A percentile compares a stretch with the other conserved stretches of the same genome.
Conservation (phyloP, 805 yeast species). For the Candida arabinofermentans region DNA sequence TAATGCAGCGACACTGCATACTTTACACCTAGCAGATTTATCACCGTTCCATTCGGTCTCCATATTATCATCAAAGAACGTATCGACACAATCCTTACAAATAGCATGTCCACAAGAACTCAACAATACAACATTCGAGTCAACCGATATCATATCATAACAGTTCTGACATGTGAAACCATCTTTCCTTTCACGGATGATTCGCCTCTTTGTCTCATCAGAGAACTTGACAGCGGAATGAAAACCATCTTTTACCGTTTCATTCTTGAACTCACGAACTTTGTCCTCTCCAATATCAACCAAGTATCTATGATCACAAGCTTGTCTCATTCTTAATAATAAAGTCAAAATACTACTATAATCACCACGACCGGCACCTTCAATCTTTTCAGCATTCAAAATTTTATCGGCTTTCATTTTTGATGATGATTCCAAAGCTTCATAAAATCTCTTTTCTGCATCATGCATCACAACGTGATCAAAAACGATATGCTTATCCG, state of each 20-base stretch:
- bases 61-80: conserved; percentile 43
- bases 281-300: conserved; percentile 57
- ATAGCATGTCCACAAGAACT: conserved; percentile 73
- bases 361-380: conserved; percentile 22
- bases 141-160: conserved; percentile 45
- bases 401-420: conserved; percentile 48
- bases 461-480: conserved; percentile 47
- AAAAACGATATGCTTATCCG: conserved; percentile 51
- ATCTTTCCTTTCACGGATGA: conserved; percentile 32
- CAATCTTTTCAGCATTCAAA: conserved; percentile 28
- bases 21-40: conserved; percentile 47
- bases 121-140: conserved; percentile 40
- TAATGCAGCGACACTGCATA: conserved; percentile 42
- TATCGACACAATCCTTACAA: conserved; percentile 55
- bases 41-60: conserved; percentile 32
- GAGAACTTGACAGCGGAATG: conserved; percentile 21
- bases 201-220: conserved; percentile 25
- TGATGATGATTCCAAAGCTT: conserved; percentile 49
- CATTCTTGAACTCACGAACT: conserved; percentile 35
- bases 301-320: conserved; percentile 75
- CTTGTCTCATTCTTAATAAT: conserved; percentile 77
- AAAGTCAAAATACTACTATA: conserved; percentile 65
- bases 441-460: conserved; percentile 56
- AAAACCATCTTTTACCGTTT: conserved; percentile 29
- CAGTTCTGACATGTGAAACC: conserved; percentile 65